Base-by-base conservation (phyloP, 2,329 filamentous ascomycete species). In the Bipolaris victoriae region DNA sequence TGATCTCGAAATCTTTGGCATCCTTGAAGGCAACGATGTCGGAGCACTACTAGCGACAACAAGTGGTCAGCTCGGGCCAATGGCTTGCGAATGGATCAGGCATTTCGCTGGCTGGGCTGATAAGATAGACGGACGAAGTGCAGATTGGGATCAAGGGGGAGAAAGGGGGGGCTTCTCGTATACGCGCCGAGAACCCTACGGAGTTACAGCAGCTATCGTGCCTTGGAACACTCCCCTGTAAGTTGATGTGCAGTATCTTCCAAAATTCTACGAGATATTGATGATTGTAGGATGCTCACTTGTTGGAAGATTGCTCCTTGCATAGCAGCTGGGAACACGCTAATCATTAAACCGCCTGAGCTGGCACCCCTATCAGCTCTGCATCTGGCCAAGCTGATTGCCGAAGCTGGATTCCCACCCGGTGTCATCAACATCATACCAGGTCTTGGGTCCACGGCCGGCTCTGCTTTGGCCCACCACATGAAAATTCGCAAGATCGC, bases 401-500 rank as follows among this genome's bases (percentile, higher is more conserved):
- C 39, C 20, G 39, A 41, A 24, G 39, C 39, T 41, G 39, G 39
- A 15, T 41, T 41, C 15, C 39, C 39, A 15, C 20, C 39, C 39
- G 39, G 39, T 24, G 20, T 41, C 10, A 41, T 41, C 10, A 41
- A 41, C 20, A 41, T 41, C 39, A 41, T 41, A 41, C 39, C 39
- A 41, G 39, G 39, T 24, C 39, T 41, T 24, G 20, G 20, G 10
- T 41, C 18, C 39, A 41, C 39, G 20, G 39, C 39, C 3, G 39
- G 20, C 3, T 24, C 39, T 24, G 39, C 39, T 24, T 41, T 41
- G 39, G 39, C 39, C 39, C 39, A 41, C 11, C 39, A 41, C 20
- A 78, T 78, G 73, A 67, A 74, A 33, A 73, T 80, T 43, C 70
- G 73, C 61, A 80, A 79, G 65, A 76, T 80, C 55, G 72, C 69